These are phyloP conservation scores for Talaromyces sp. DNA, from an alignment of 2,329 filamentous ascomycete genomes.

Conservation along the genomic window DNA sequence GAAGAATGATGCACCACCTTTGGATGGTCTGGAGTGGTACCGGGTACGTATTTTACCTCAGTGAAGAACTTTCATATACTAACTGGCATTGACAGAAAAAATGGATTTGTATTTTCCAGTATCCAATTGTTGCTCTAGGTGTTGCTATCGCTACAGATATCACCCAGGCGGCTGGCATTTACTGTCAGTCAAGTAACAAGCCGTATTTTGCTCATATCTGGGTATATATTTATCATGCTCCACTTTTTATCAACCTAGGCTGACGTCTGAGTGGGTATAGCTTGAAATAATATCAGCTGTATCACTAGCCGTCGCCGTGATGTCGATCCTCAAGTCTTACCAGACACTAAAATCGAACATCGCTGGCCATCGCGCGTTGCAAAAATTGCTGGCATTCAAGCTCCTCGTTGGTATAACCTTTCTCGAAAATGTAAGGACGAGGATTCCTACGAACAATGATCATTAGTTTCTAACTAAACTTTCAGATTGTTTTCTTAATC, in stretches of 20 bases:
- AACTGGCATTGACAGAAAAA: conserved; percentile 15
- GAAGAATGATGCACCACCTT: conserved; percentile 16
- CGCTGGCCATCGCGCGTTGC: conserved; percentile 22
- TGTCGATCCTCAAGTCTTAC: conserved; percentile 24
- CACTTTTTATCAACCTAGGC: conserved; percentile 15
- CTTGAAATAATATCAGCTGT: neutral
- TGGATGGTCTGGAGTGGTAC: conserved; percentile 23
- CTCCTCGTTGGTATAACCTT: conserved; percentile 26
- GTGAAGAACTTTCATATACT: neutral
- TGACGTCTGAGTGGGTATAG: neutral
- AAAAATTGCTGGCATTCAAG: conserved; percentile 31
- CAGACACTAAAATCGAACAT: conserved; percentile 19
- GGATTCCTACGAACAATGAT: conserved; percentile 7
- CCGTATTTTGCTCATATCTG: conserved; percentile 34
- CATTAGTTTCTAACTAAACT: neutral
- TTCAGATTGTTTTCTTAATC: conserved; percentile 25
- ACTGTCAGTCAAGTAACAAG: conserved; percentile 26
- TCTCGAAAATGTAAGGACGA: conserved; percentile 21
- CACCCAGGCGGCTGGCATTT: conserved; percentile 23
- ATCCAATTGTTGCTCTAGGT: conserved; percentile 24
- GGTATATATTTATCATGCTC: conserved; percentile 21
- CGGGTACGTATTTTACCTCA: conserved; percentile 16
- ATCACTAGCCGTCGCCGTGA: neutral
- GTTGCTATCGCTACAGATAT: conserved; percentile 24
- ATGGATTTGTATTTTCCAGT: conserved; percentile 39